Conservation (phyloP, 176 grass and related monocot genomes). For the Hsuehochloa calcarea region DNA sequence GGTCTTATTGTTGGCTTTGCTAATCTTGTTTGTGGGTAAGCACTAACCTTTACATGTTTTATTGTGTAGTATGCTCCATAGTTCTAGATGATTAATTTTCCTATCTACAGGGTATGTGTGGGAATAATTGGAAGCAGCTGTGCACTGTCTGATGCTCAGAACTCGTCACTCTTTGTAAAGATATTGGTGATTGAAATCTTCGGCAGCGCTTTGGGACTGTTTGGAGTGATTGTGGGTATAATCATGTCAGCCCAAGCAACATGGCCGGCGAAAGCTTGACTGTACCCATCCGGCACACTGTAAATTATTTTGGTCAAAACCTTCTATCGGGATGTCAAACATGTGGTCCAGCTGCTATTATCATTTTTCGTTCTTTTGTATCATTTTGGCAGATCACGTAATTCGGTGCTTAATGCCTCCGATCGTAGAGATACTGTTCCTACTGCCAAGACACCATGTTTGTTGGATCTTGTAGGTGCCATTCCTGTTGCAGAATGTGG, state of each 20-base stretch:
- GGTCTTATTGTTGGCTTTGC: conserved; percentile 95
- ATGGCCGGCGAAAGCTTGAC: conserved; percentile 66
- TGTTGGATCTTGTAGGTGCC: conserved; percentile 43
- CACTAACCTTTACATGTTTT: conserved; percentile 6
- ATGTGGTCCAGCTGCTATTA: background rate
- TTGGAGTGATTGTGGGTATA: conserved; percentile 95
- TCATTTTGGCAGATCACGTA: too few relatives aligned
- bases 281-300: background rate
- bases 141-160: conserved; percentile 93
- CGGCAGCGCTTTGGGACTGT: conserved; percentile 91
- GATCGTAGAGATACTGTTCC: conserved; percentile 54
- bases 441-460: conserved; percentile 27
- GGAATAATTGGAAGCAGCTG: conserved; percentile 99
- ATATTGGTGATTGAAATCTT: conserved; percentile 98
- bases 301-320: conserved; percentile 46
- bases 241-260: conserved; percentile 98
- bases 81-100: conserved; percentile 19
- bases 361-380: too few relatives aligned
- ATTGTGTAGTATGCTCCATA: conserved; percentile 5
- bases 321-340: conserved; percentile 9
- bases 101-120: conserved; percentile 66
- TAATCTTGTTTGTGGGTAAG: conserved; percentile 94
- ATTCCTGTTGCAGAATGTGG: conserved; percentile 40
- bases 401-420: background rate
- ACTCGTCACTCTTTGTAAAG: conserved; percentile 94